Percentiles rank a stretch among this genome's conserved stretches.
Conservation (phyloP, 805 yeast genomes). For the Wickerhamomyces chaumierensis region DNA sequence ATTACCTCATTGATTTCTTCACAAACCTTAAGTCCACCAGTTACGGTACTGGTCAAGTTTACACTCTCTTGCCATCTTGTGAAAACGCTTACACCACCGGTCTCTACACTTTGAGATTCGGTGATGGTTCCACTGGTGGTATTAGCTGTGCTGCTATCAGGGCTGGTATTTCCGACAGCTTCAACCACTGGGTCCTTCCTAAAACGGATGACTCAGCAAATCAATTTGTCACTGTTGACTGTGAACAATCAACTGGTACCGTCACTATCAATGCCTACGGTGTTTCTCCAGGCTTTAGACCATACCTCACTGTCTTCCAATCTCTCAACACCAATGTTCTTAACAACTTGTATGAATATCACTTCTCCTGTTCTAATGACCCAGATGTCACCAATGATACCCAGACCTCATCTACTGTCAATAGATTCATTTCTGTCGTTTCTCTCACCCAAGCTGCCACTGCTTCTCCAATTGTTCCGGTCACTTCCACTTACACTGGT, state of each 20-base stretch:
- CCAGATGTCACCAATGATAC: conserved; percentile 5
- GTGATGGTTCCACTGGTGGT: conserved; percentile 9
- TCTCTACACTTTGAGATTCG: conserved; percentile 12
- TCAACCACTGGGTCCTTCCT: conserved; percentile 23
- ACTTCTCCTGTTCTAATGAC: conserved; percentile 14
- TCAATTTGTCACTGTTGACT: conserved; percentile 8
- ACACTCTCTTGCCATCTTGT: conserved; percentile 24
- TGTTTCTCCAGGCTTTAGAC: conserved; percentile 17
- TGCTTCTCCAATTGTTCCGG: conserved; percentile 12
- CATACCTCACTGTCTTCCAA: conserved; percentile 23
- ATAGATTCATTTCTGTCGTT: conserved; percentile 10
- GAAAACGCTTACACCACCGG: conserved; percentile 19
- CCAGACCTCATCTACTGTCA: conserved; percentile 11
- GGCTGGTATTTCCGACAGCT: conserved; percentile 15
- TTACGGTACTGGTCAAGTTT: conserved; percentile 20
- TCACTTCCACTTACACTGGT: conserved; percentile 7
- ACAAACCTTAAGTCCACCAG: conserved; percentile 22
- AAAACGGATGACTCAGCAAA: conserved; percentile 11
- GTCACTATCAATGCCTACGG: conserved; percentile 11
- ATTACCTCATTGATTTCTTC: conserved; percentile 9
- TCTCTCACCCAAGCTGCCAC: conserved; percentile 7
- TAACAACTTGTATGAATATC: conserved; percentile 6
- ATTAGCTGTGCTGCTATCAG: conserved; percentile 14
- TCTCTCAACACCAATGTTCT: conserved; percentile 6
- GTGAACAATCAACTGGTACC: conserved; percentile 16